Evolutionary conservation across 2,329 filamentous ascomycete genomes (phyloP), one percentile per base, ranked within the genome.

Genomic region (Chaetomium strumarium): DNA sequence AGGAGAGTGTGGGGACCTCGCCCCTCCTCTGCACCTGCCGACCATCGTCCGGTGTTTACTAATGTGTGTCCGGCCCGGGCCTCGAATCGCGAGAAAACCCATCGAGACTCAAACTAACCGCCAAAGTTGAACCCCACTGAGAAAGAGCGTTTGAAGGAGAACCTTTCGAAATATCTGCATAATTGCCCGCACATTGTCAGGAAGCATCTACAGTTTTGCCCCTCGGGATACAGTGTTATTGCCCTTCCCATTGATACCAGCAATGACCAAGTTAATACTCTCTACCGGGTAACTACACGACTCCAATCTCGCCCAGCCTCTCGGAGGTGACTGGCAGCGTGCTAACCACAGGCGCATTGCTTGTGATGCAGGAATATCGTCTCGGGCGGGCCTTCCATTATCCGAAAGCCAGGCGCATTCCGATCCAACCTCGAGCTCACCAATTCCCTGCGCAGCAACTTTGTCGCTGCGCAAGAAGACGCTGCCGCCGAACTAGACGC

Each of bases 361-460:
- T 56, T 55, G 24, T 20, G 36, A 52, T 51, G 40, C 62, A 82
- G 79, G 66, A 96, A 95, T 75, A 86, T 95, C 68, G 89, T 95
- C 79, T 85, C 85, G 63, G 84, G 83, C 58, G 88, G 88, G 52
- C 86, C 88, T 52, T 89, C 90, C 45, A 85, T 96, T 58, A 86
- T 96, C 68, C 85, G 89, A 57, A 88, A 88, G 64, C 83, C 85
- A 14, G 79, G 84, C 55, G 81, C 82, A 59, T 84, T 84, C 66
- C 90, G 91, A 67, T 96, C 92, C 50, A 97, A 97, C 68, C 84
- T 91, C 62, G 93, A 99, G 71, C 81, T 99, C 62, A 87, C 90
- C 59, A 91, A 90, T 64, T 89, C 90, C 3, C 80, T 99, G 16
- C 86, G 88, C 62, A 83, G 84, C 65, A 96, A 92, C 70, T 90